Evolutionary conservation across 345 rosid genomes (phyloP), one percentile per base, ranked within the genome.

Genomic region (Bruguiera gymnorhiza): DNA sequence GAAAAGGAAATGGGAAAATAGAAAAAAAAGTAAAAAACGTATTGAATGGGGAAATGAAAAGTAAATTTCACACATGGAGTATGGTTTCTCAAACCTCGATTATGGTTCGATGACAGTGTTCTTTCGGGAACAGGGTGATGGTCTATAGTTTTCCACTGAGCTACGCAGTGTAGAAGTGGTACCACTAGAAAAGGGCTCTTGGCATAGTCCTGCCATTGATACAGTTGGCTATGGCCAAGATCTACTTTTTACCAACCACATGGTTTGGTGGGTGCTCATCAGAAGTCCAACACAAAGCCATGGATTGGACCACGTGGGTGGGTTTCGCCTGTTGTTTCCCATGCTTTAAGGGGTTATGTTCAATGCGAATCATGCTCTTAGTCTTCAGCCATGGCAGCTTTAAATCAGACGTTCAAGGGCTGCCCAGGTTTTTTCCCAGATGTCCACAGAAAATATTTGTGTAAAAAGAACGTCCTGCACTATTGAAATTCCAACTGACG

Each of bases 161-260:
- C 61, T 63, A 19, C 1, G 26, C 54, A 15, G 24, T 50, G 36
- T 27, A 60, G 52, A 50, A 77, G 21, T 50, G 18, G 16, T 39
- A 10, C 46, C 46, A 30, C 30, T 6, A 32, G 32, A 34, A 32
- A 39, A 39, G 46, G 16, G 46, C 48, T 15, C 4, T 55, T 13
- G 64, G 70, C 65, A 46, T 27, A 43, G 32, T 39, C 62, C 68
- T 27, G 66, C 59, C 18, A 18, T 67, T 68, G 34, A 74, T 11
- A 39, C 46, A 39, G 46, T 39, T 39, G 2, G 46, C 54, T 63
- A 20, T 64, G 26, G 74, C 46, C 58, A 59, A 74, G 72, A 32
- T 21, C 36, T 29, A 39, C 78, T 62, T 74, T 68, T 71, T 63
- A 76, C 76, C 73, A 63, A 78, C 79, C 79, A 81, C 76, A 60